Evolutionary conservation across 129 eudicot species (phyloP).

Genomic region (Helianthus annuus): DNA sequence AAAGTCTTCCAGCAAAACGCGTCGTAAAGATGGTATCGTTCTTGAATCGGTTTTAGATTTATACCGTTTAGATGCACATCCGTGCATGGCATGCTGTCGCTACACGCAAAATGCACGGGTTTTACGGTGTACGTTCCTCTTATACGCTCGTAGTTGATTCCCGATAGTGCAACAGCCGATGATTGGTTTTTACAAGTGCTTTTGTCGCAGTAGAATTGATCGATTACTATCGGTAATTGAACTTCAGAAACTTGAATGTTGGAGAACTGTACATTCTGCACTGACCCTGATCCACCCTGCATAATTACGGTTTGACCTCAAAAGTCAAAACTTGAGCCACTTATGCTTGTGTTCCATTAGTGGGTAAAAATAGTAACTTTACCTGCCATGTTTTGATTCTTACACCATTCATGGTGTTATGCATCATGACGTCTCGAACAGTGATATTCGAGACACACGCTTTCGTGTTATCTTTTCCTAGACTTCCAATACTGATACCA

Average conservation of each 20-base stretch:
- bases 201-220: conserved; percentile 87
- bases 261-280: conserved; percentile 61
- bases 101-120: conserved; percentile 87
- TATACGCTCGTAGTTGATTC: conserved; percentile 66
- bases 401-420: conserved; percentile 85
- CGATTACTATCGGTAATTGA: conserved; percentile 74
- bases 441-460: conserved; percentile 93
- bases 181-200: conserved; percentile 65
- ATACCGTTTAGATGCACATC: conserved; percentile 63
- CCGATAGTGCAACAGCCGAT: conserved; percentile 75
- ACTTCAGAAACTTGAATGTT: conserved; percentile 78
- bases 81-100: conserved; percentile 74
- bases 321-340: not conserved
- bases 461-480: conserved; percentile 81
- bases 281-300: conserved; percentile 94
- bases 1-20: conserved; percentile 82
- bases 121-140: conserved; percentile 80
- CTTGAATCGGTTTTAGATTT: conserved; percentile 66
- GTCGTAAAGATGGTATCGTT: conserved; percentile 58
- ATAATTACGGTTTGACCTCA: conserved; percentile 17
- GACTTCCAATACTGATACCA: conserved; percentile 91
- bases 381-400: conserved; percentile 99
- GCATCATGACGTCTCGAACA: conserved; percentile 70
- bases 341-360: not conserved
- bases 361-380: not conserved